Evolutionary conservation across 2,329 filamentous ascomycete species (phyloP), one percentile per base, ranked within the genome.

Genomic region (Apiospora pterosperma): DNA sequence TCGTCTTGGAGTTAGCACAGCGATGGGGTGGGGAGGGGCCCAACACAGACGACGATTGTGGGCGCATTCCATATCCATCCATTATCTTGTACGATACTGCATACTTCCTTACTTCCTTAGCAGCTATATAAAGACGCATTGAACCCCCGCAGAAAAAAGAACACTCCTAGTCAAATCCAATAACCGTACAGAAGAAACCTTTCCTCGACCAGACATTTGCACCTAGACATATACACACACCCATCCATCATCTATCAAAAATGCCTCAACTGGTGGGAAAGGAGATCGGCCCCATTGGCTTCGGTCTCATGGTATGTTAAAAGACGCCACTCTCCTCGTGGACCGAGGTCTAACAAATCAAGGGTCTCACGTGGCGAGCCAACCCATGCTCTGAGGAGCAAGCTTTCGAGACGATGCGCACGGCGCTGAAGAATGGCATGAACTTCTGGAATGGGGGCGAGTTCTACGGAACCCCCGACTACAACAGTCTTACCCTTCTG

Each of bases 381-480:
- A 64, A 70, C 1, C 67, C 68, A 10, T 70, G 71, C 14, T 67
- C 79, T 2, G 70, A 77, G 55, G 79, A 81, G 66, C 71, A 80
- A 66, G 73, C 78, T 11, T 81, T 84, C 68, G 78, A 78, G 62
- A 79, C 83, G 14, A 78, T 87, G 73, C 80, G 81, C 69, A 80
- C 81, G 55, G 75, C 83, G 0, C 74, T 85, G 11, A 68, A 71
- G 14, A 66, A 71, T 38, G 74, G 77, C 25, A 74, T 73, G 60
- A 75, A 76, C 69, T 77, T 79, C 64, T 88, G 85, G 84, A 87
- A 87, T 64, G 84, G 77, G 7, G 84, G 81, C 65, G 82, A 86
- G 68, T 79, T 87, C 67, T 88, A 88, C 74, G 85, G 85, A 19
- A 71, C 76, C 3, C 79, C 79, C 0, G 77, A 82, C 19, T 78